Conservation (phyloP, 345 rosid species). For the Eucalyptus victrix region DNA sequence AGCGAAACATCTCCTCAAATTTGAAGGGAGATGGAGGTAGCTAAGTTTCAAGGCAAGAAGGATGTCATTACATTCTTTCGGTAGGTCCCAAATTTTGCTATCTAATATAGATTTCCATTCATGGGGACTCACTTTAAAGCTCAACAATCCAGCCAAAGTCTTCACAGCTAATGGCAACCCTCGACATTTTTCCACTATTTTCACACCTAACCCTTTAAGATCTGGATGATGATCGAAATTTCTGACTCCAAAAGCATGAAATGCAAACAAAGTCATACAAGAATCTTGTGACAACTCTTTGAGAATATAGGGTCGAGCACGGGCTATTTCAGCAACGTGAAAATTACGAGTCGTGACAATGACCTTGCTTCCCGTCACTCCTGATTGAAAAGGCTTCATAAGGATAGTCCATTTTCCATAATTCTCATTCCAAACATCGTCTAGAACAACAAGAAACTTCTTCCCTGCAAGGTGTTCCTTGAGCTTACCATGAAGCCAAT, state of each 20-base stretch:
- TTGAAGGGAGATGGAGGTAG: not conserved
- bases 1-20: not conserved
- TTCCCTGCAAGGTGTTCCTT: too few relatives aligned
- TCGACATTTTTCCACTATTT: not conserved
- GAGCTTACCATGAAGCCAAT: too few relatives aligned
- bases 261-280: not conserved
- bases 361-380: too few relatives aligned
- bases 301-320: too few relatives aligned
- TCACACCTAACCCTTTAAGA: not conserved
- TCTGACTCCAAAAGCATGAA: not conserved
- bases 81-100: not conserved
- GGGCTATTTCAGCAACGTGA: too few relatives aligned
- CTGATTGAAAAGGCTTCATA: too few relatives aligned
- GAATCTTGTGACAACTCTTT: not conserved
- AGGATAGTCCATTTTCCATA: too few relatives aligned
- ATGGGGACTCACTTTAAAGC: accelerated
- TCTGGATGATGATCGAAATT: not conserved
- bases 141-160: not conserved
- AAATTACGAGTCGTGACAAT: too few relatives aligned
- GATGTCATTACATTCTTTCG: not conserved
- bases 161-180: not conserved
- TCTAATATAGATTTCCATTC: not conserved
- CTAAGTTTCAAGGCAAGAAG: not conserved
- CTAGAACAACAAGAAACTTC: too few relatives aligned
- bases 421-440: too few relatives aligned